These are phyloP conservation scores for Aspergillus calidoustus DNA, from an alignment of 2,329 filamentous ascomycete genomes.

Conservation along the genomic window DNA sequence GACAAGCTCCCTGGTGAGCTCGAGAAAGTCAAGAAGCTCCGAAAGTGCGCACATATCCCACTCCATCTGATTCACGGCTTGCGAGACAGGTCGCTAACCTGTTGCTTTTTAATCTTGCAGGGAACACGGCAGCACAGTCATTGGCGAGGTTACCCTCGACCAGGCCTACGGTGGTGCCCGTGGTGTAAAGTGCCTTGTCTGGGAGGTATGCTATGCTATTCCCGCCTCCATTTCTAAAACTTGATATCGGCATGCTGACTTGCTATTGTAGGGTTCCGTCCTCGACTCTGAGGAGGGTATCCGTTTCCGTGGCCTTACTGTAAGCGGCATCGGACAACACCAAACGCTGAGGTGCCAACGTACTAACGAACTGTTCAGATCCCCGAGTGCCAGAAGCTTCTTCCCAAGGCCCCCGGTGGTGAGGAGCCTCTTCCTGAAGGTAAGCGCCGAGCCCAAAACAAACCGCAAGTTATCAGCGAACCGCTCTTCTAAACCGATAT, in stretches of 20 bases:
- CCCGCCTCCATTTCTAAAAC: background rate
- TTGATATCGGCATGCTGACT: slow-evolving; percentile 14
- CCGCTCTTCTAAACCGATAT: slow-evolving; percentile 10
- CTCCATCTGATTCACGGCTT: too few species aligned
- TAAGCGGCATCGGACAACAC: slow-evolving; percentile 39
- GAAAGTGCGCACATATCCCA: slow-evolving; percentile 71
- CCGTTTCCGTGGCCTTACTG: slow-evolving; percentile 96
- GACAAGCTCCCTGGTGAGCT: slow-evolving; percentile 94
- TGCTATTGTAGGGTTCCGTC: slow-evolving; percentile 71
- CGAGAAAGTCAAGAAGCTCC: slow-evolving; percentile 98
- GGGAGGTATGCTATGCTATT: slow-evolving; percentile 66
- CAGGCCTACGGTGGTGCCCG: slow-evolving; percentile 99
- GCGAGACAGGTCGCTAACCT: slow-evolving; percentile 24
- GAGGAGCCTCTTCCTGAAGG: slow-evolving; percentile 96
- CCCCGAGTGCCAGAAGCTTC: slow-evolving; percentile 95
- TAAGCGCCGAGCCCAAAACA: slow-evolving; percentile 34
- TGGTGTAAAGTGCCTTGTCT: slow-evolving; percentile 97
- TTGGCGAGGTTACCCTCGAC: slow-evolving; percentile 98
- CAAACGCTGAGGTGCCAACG: slow-evolving; percentile 4
- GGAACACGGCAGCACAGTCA: slow-evolving; percentile 91
- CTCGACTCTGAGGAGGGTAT: slow-evolving; percentile 99
- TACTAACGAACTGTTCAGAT: slow-evolving; percentile 59
- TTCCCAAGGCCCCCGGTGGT: slow-evolving; percentile 96
- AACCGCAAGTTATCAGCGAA: background rate
- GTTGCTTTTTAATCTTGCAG: slow-evolving; percentile 52